Conservation (phyloP, 1,284 basidiomycete genomes). For the Phellopilus nigrolimitatus region DNA sequence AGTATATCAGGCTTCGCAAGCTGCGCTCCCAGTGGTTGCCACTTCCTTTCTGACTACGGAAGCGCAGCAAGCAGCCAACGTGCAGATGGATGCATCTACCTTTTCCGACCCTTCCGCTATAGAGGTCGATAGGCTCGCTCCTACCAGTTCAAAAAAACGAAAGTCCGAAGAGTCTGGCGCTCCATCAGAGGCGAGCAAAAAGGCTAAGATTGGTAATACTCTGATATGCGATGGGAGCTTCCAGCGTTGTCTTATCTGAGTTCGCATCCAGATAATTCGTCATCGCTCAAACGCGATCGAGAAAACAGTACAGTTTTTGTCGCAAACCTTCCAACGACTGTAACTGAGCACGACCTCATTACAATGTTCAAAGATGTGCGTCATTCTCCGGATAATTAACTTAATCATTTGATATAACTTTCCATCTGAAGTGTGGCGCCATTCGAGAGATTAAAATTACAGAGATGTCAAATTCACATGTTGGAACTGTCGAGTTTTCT, state of each 20-base stretch:
- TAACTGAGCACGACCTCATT: constrained; percentile 62
- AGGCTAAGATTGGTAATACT: constrained; percentile 54
- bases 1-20: constrained; percentile 47
- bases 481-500: constrained; percentile 80
- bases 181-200: constrained; percentile 45
- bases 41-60: constrained; percentile 33
- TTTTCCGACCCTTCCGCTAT: constrained; percentile 32
- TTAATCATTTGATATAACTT: constrained; percentile 6
- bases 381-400: constrained; percentile 18
- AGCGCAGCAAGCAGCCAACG: constrained; percentile 23
- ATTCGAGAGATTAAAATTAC: constrained; percentile 79
- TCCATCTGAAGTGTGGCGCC: constrained; percentile 64
- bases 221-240: too few relatives aligned
- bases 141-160: constrained; percentile 49
- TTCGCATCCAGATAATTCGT: constrained; percentile 23
- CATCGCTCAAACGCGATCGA: constrained; percentile 74
- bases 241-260: too few relatives aligned
- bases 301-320: constrained; percentile 94
- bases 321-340: constrained; percentile 57
- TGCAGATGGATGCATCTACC: background rate
- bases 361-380: constrained; percentile 82
- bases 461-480: constrained; percentile 47
- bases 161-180: constrained; percentile 49
- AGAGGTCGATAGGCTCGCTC: constrained; percentile 46
- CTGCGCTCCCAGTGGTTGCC: constrained; percentile 43